Evolutionary conservation across 345 rosid genomes (phyloP), one percentile per base, ranked within the genome.

Genomic region (Rhizophora mangle): DNA sequence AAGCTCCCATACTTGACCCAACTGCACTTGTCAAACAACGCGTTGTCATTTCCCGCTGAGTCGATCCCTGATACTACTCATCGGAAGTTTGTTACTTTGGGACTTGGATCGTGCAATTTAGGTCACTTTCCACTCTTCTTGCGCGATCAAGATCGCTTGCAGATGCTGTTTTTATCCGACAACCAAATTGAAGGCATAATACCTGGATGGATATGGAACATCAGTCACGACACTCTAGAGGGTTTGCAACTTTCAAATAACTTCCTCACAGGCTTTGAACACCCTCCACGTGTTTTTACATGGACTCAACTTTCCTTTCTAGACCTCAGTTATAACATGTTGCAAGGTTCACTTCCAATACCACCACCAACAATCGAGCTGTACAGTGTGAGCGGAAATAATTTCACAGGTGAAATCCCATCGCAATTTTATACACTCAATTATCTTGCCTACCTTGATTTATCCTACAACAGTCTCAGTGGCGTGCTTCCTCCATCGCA

Each of bases 391-490:
- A 0, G 2, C 2, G 9, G 56, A 53, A 74, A 68, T 21, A 9
- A 30, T 9, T 49, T 74, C n/a, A 37, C 22, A 3, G 71, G 71
- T 53, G 31, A 31, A 3, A 65, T 82, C 37, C 72, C 81, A 6
- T 26, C 24, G 24, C 24, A 24, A 24, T 24, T 24, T 24, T 24
- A 1, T 24, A 24, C 24, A 24, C 16, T 59, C 27, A 21, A 3
- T 47, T 3, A 0, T 11, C 71, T 77, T 43, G 0, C 20, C 0
- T 8, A 29, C 32, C 80, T 80, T 60, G 80, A 56, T 47, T 8
- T 78, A 37, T 73, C 82, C 37, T 0, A 34, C 62, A 82, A 76
- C 70, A 76, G 77, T 57, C 69, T 82, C 54, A 74, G 1, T 16
- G 78, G 80, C n/a, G 29, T 46, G 15, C 26, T 82, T 57, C 79